These are phyloP conservation scores for Phanerodontia chrysosporium DNA, from an alignment of 768 basidiomycete species.

Conservation along the genomic window DNA sequence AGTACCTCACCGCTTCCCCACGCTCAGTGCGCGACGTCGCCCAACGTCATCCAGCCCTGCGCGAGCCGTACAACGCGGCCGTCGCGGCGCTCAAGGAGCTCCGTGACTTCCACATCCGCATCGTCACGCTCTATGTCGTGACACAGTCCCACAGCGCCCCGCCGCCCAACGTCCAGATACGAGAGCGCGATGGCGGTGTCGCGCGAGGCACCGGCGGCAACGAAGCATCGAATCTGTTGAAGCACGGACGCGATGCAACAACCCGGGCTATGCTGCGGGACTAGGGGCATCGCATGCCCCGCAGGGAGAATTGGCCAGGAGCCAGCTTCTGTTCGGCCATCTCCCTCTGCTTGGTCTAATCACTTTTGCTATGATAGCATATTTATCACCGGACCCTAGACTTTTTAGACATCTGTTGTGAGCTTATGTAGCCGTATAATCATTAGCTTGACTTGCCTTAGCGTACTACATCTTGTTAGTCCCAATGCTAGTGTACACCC, in stretches of 20 bases:
- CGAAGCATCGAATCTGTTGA: slow-evolving; percentile 74
- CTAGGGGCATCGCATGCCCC: not conserved
- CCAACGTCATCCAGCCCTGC: slow-evolving; percentile 49
- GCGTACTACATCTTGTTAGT: not conserved
- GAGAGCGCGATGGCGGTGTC: slow-evolving; percentile 33
- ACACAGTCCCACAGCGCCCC: slow-evolving; percentile 69
- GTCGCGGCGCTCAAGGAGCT: slow-evolving; percentile 77
- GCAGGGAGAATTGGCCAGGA: not conserved
- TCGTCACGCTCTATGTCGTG: slow-evolving; percentile 85
- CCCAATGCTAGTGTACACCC: not conserved
- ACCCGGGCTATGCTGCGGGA: slow-evolving; percentile 45
- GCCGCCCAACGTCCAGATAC: slow-evolving; percentile 30
- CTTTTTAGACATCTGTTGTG: not conserved
- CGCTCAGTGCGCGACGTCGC: slow-evolving; percentile 64
- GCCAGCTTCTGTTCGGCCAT: not conserved
- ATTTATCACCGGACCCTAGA: not conserved
- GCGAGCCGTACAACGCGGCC: slow-evolving; percentile 75
- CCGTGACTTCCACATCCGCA: slow-evolving; percentile 84
- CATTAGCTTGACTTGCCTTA: not conserved
- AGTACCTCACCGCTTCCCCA: slow-evolving; percentile 54
- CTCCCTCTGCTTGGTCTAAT: not conserved
- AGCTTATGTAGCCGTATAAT: not conserved
- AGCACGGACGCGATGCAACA: slow-evolving; percentile 89
- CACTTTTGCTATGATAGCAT: not conserved
- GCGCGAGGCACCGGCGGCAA: slow-evolving; percentile 90